A percentile compares a stretch with the other conserved stretches of the same genome.
phyloP scores from a whole-genome alignment of 768 basidiomycete genomes.

The Boletus insuetus region DNA sequence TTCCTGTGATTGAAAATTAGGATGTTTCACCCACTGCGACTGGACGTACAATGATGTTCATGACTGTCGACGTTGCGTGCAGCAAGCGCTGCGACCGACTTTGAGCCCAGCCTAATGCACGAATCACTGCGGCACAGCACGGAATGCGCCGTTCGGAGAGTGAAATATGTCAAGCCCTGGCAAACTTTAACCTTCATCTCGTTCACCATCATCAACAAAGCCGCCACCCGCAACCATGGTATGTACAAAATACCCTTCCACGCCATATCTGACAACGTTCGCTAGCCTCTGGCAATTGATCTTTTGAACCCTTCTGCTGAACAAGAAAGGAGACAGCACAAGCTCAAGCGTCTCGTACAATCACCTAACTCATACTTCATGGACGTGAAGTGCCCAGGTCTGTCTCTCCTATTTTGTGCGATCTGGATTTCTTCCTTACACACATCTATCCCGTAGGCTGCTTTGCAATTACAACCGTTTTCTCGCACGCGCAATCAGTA shows the following conservation, averaged over 20 bases:
- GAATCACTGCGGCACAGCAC: background rate
- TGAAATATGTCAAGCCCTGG: slow-evolving; percentile 16
- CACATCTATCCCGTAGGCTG: slow-evolving; percentile 56
- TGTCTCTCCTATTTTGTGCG: slow-evolving; percentile 25
- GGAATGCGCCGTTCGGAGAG: slow-evolving; percentile 19
- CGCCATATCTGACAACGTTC: slow-evolving; percentile 5
- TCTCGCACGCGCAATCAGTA: slow-evolving; percentile 99
- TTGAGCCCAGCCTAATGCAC: background rate
- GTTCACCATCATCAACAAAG: slow-evolving; percentile 19
- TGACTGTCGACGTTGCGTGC: slow-evolving; percentile 34
- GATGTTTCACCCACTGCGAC: background rate
- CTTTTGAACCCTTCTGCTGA: slow-evolving; percentile 94
- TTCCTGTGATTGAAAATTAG: slow-evolving; percentile 57
- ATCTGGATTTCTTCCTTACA: background rate
- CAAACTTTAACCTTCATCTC: slow-evolving; percentile 25
- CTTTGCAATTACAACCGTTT: slow-evolving; percentile 94
- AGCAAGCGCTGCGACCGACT: slow-evolving; percentile 8
- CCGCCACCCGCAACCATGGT: slow-evolving; percentile 19
- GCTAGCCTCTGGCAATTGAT: slow-evolving; percentile 92
- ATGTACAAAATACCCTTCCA: background rate
- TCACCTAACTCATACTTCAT: slow-evolving; percentile 99
- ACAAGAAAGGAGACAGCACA: slow-evolving; percentile 87
- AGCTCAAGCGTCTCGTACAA: slow-evolving; percentile 99
- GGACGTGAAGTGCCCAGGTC: slow-evolving; percentile 99
- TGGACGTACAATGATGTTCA: slow-evolving; percentile 71